Base-by-base conservation (phyloP, 2,329 filamentous ascomycete genomes). In the Endothia cerciana region DNA sequence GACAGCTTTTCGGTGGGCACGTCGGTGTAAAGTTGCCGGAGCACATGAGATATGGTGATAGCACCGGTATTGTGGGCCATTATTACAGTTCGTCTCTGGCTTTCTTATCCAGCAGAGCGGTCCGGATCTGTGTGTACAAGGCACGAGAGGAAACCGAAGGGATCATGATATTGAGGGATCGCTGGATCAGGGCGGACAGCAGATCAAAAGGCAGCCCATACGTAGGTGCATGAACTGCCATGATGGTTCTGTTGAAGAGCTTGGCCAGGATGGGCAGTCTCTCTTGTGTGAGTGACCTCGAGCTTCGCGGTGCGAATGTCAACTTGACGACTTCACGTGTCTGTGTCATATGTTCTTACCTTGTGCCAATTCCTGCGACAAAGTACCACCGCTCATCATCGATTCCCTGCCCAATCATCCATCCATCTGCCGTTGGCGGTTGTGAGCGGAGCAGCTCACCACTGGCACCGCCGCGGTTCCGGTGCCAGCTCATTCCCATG, bases 121-220 rank as follows among this genome's bases (percentile, higher is more conserved):
- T 69, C 13, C 79, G 77, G 40, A 81, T 69, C 43, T 77, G 73
- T 22, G 69, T 67, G 68, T 81, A 80, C 17, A 80, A 71, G 3
- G 71, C 70, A 3, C 73, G 71, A 30, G 74, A 74, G 10, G 72
- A 69, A 11, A 70, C 69, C 1, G 72, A 75, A 2, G 76, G 73
- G 22, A 78, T 63, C 10, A 74, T 63, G 30, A 75, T 65, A 41
- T 38, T 30, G 8, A 65, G 17, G 22, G 72, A 77, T 4, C 76
- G 73, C 63, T 75, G 75, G 3, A 78, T 56, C 47, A 76, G 70
- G n/a, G 73, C 66, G 22, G 69, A 75, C 51, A 85, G 70, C 30
- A 85, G 73, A 71, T 87, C 85, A 70, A 86, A 82, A 43, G 83
- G 78, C 2, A 83, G 77, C 67, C 87, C 85, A 38, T 83, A 79